Evolutionary conservation across 106 monocot genomes (phyloP), one percentile per base, ranked within the genome.

Genomic region (Dendrobium officinale): DNA sequence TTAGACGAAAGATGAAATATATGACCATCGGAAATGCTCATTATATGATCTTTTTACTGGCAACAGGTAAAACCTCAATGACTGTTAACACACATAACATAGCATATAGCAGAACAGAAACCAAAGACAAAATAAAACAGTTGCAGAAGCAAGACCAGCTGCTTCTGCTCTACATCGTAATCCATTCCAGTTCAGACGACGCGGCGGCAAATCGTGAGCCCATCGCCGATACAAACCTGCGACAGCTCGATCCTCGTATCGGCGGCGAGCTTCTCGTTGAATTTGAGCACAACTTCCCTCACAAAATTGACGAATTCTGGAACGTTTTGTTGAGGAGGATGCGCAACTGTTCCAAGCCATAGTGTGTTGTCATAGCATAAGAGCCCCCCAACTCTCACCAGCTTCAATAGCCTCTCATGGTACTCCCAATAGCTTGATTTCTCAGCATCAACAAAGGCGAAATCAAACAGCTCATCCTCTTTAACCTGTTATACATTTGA

Each of bases 341-440:
- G 49, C 3, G 81, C 85, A 47, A 90, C 90, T 3, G 74, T 77
- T 3, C 90, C 92, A 5, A 73, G 79, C 93, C 90, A 93, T 11
- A 93, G 83, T 0, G 90, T 86, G 84, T 90, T 93, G 72, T 92
- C 92, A 33, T 93, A 93, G 0, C 78, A 81, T 4, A 93, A 85
- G 19, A 83, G n/a, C 7, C 92, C 92, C 0, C 85, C 87, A 5
- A 92, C 82, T 47, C 75, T 86, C 8, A 92, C 84, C 13, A 95
- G 84, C 85, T 87, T 81, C 27, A 92, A 2, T 17, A 90, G 19
- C 26, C 87, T 29, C 80, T 92, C 87, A 49, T 92, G 92, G 78
- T 92, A 89, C 83, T 73, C 59, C 67, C 82, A 9, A 20, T 90
- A 90, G 73, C 77, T 88, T 5, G 2, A 1, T 64, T 90, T 90